Percentiles rank a stretch among this genome's conserved stretches.
Conservation (phyloP, 805 yeast genomes). For the Teunomyces funiuensis region DNA sequence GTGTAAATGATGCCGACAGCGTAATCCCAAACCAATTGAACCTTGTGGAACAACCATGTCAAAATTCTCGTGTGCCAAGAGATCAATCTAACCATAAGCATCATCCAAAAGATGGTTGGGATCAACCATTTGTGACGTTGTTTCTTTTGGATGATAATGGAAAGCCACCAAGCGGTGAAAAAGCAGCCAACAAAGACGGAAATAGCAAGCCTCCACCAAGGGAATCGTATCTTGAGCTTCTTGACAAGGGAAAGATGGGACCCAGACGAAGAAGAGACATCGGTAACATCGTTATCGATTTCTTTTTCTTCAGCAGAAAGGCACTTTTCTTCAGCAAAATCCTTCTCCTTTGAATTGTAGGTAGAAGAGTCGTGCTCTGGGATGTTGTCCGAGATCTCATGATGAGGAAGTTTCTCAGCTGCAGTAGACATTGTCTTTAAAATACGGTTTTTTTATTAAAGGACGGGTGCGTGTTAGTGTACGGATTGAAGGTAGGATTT, state of each 20-base stretch:
- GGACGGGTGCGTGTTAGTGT: conserved; percentile 6
- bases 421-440: not conserved
- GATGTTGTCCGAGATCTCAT: conserved; percentile 3
- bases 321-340: not conserved
- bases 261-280: conserved; percentile 5
- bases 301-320: conserved; percentile 2
- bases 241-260: conserved; percentile 1
- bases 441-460: not conserved
- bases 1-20: conserved; percentile 34
- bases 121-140: conserved; percentile 56
- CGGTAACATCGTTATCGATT: conserved; percentile 1
- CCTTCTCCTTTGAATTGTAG: conserved; percentile 2
- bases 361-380: not conserved
- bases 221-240: conserved; percentile 10
- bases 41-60: conserved; percentile 13
- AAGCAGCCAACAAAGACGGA: conserved; percentile 21
- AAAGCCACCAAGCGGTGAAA: conserved; percentile 45
- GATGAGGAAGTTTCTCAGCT: not conserved
- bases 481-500: conserved; percentile 11
- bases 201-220: conserved; percentile 13
- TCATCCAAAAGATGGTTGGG: conserved; percentile 54
- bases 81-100: conserved; percentile 51
- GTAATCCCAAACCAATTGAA: conserved; percentile 24
- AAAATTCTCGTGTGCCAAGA: conserved; percentile 45
- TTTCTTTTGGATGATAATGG: conserved; percentile 50